These are phyloP conservation scores for Silybum marianum DNA, from an alignment of 129 eudicot genomes.

Conservation along the genomic window DNA sequence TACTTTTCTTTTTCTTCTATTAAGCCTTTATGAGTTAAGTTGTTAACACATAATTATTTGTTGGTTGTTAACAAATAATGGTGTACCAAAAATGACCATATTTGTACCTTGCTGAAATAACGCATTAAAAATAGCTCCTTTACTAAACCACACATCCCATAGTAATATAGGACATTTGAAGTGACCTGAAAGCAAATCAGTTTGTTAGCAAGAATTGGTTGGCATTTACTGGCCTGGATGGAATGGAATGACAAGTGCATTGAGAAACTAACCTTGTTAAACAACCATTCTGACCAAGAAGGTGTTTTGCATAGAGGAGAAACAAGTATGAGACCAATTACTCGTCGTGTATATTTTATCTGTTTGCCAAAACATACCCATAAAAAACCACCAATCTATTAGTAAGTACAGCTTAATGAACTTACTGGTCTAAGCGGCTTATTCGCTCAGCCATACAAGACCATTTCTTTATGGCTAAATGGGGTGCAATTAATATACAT, in stretches of 20 bases:
- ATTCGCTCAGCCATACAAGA: too few relatives aligned
- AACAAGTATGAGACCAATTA: conserved; percentile 78
- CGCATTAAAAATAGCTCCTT: conserved; percentile 85
- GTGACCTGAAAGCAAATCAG: conserved; percentile 53
- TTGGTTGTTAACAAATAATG: too few relatives aligned
- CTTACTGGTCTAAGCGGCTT: too few relatives aligned
- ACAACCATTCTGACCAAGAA: conserved; percentile 97
- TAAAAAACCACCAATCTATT: conserved; percentile 1
- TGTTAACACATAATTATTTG: too few relatives aligned
- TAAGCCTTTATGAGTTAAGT: too few relatives aligned
- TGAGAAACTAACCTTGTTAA: conserved; percentile 62
- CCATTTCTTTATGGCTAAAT: neutral
- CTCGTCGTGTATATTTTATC: conserved; percentile 72
- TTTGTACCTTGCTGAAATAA: conserved; percentile 87
- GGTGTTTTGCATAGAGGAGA: conserved; percentile 93
- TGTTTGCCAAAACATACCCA: conserved; percentile 26
- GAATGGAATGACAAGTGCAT: conserved; percentile 1
- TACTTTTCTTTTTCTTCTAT: too few relatives aligned
- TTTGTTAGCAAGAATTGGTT: conserved; percentile 4
- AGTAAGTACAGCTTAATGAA: too few relatives aligned
- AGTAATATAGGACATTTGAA: conserved; percentile 73
- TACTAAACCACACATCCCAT: conserved; percentile 85
- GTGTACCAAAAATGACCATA: conserved; percentile 4
- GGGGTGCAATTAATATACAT: too few relatives aligned
- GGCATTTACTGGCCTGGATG: neutral